Base-by-base conservation (phyloP, 768 basidiomycete genomes). In the Tephrocybe sp. region DNA sequence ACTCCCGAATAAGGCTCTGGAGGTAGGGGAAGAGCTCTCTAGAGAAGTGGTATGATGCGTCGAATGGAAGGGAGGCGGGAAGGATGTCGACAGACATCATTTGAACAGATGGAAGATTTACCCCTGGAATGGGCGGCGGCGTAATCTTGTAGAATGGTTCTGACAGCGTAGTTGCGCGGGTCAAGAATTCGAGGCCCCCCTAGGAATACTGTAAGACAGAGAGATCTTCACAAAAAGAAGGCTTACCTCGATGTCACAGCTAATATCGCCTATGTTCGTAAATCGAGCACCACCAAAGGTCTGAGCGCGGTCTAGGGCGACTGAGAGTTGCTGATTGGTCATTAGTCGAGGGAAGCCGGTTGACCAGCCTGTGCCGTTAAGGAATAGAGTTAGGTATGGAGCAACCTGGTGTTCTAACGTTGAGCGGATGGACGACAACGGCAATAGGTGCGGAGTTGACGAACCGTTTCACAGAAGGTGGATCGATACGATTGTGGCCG, bases 71-170 rank as follows among this genome's bases (percentile, higher is more conserved):
- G 48, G 87, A 80, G 0, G 94, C 79, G 0, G 94, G 94, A 3
- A 97, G 78, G 57, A 95, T 97, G 61, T 97, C 94, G 43, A 94
- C 87, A 0, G 89, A 80, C 82, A 94, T 93, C 57, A 95, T 82
- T 47, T 87, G 82, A 31, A 82, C 77, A n/a, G 71, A 68, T 0
- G 82, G 81, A 11, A 82, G 72, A 45, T 78, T 62, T 2, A 65
- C 33, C 4, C 42, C 56, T 0, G 76, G 70, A 4, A 78, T 67
- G 13, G 60, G 61, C 6, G 64, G 47, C 0, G 80, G 77, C 1
- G 71, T 69, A 21, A 72, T 61, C 36, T 72, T 77, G 66, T 83
- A 90, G 63, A 82, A 84, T 0, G 94, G 94, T 4, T 79, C 69
- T 9, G 82, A 83, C 45, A 94, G 79, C 0, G 93, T 94, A 0